Base-by-base conservation (phyloP, 352 stramenopile species). In the Phytophthora cactorum region DNA sequence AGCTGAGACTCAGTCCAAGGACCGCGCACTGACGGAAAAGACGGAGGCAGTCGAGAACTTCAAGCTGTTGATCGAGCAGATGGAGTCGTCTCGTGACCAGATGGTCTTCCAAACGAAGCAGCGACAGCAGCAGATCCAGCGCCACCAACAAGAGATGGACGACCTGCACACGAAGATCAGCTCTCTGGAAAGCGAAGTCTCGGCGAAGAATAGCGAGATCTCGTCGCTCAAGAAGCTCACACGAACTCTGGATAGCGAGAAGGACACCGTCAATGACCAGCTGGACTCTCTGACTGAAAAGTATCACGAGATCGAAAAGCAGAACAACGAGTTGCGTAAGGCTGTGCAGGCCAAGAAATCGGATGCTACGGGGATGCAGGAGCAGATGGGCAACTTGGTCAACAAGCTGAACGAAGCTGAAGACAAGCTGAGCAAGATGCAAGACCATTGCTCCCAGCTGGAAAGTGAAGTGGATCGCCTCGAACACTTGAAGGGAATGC, bases 71-170 rank as follows among this genome's bases (percentile, higher is more conserved):
- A 78, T 94, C 14, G 85, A 91, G 66, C 86, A 94, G 51, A 92
- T 96, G 81, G 86, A 94, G 55, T 84, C 80, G 0, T 90, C 84
- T n/a, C 82, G 88, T 4, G 86, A 96, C 34, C 83, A 93, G 66
- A 78, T 91, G 60, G 73, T 83, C 14, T 91, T 92, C 59, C 86
- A 94, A 62, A 68, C 86, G 15, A 93, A 93, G 55, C 87, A 92
- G 59, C 77, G 86, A 14, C 81, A 90, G 46, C 79, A 92, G 47
- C 79, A 90, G 22, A 67, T 81, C 9, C 82, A 92, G 58, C 82
- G 79, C 1, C 69, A 86, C 8, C 66, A 87, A 22, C 66, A 82
- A 43, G 75, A 92, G 27, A 77, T 75, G 8, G 76, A 90, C 25
- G 79, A 87, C 31, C 36, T 91, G 5, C 75, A 87, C 32, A 70